Percentiles rank a stretch among this genome's conserved stretches.
Evolutionary conservation across 2,329 filamentous ascomycete species (phyloP).

Genomic region (Apiospora aurea): DNA sequence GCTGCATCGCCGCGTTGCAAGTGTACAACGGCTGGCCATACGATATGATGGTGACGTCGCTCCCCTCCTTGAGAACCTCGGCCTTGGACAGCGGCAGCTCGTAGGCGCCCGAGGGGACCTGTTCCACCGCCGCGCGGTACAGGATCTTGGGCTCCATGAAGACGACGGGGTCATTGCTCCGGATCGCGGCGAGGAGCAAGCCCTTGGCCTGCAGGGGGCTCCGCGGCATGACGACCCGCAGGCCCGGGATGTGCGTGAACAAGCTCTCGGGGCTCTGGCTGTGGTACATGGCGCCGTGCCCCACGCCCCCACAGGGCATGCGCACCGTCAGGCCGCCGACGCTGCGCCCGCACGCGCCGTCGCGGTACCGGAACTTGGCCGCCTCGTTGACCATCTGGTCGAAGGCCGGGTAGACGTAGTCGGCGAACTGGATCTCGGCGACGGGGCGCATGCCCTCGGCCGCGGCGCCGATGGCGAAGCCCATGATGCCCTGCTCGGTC

Average conservation of each 20-base stretch:
- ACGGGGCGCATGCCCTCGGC: constrained; percentile 92
- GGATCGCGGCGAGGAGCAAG: constrained; percentile 77
- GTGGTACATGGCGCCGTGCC: constrained; percentile 87
- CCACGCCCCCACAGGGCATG: constrained; percentile 90
- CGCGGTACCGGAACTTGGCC: constrained; percentile 84
- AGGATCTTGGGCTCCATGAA: constrained; percentile 96
- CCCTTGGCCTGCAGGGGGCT: constrained; percentile 91
- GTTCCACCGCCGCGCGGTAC: constrained; percentile 89
- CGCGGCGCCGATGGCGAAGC: constrained; percentile 89
- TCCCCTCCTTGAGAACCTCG: constrained; percentile 81
- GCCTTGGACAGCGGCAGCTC: constrained; percentile 86
- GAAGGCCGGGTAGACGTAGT: constrained; percentile 92
- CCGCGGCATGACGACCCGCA: constrained; percentile 85
- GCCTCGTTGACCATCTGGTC: constrained; percentile 95
- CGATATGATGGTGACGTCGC: constrained; percentile 82
- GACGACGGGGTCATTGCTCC: constrained; percentile 84
- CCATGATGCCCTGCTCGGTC: constrained; percentile 92
- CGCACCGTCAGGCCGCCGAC: constrained; percentile 84
- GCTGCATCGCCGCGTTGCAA: constrained; percentile 78
- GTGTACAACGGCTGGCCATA: constrained; percentile 91
- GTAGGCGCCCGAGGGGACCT: constrained; percentile 83
- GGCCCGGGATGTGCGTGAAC: constrained; percentile 86
- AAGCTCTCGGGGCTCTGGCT: constrained; percentile 88
- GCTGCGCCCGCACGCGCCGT: constrained; percentile 62
- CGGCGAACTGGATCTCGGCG: constrained; percentile 94